A percentile compares a stretch with the other conserved stretches of the same genome.
phyloP scores from a whole-genome alignment of 2,329 filamentous ascomycete genomes.

The Aureobasidium sp. region DNA sequence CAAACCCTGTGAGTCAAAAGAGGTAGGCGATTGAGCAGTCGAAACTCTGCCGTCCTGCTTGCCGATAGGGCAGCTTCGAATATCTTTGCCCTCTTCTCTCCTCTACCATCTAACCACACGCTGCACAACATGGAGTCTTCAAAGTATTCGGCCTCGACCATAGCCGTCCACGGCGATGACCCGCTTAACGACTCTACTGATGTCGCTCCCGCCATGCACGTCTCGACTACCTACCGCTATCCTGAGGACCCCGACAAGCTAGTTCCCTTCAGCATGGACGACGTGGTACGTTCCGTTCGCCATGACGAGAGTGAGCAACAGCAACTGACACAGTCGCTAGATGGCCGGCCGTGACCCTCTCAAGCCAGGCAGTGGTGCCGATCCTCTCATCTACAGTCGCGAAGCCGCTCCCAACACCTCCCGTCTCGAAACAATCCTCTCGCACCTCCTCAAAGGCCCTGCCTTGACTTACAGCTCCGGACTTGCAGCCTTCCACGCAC shows the following conservation, averaged over 20 bases:
- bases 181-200: constrained; percentile 45
- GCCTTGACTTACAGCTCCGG: constrained; percentile 76
- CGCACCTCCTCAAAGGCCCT: constrained; percentile 62
- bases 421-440: constrained; percentile 77
- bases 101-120: neutral
- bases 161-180: constrained; percentile 31
- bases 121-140: neutral
- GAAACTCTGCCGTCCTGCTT: neutral
- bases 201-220: constrained; percentile 82
- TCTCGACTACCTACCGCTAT: constrained; percentile 89
- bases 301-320: constrained; percentile 8
- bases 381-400: constrained; percentile 78
- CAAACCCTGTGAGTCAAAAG: neutral
- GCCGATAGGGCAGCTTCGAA: neutral
- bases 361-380: constrained; percentile 38
- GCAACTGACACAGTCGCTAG: neutral
- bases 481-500: constrained; percentile 78
- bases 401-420: constrained; percentile 69
- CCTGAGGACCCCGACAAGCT: constrained; percentile 61
- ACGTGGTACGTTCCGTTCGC: constrained; percentile 42
- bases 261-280: constrained; percentile 39
- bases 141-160: constrained; percentile 27
- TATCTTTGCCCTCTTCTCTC: neutral
- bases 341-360: constrained; percentile 24
- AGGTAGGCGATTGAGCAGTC: neutral